Evolutionary conservation across 2,329 filamentous ascomycete species (phyloP).

Genomic region (Penicillium sp.): DNA sequence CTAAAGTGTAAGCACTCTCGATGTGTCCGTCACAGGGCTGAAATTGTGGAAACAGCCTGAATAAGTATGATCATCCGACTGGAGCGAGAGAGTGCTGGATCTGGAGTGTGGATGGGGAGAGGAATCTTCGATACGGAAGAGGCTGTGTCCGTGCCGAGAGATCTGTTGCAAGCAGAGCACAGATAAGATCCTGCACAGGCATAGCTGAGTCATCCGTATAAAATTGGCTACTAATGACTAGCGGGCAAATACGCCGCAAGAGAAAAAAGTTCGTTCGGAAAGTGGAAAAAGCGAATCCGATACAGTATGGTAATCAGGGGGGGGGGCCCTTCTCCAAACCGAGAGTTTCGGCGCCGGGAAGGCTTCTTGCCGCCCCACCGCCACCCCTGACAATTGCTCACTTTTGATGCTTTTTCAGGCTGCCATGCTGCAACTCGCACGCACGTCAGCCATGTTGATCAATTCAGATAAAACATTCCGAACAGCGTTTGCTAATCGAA

Average conservation of each 20-base stretch:
- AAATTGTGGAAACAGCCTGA: background rate
- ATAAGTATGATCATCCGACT: background rate
- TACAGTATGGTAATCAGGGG: constrained; percentile 14
- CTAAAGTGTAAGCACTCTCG: background rate
- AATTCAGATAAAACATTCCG: background rate
- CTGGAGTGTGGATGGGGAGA: background rate
- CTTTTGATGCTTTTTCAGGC: background rate
- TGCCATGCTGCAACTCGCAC: constrained; percentile 6
- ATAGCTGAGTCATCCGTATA: constrained; percentile 12
- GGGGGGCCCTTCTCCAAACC: background rate
- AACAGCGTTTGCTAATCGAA: background rate
- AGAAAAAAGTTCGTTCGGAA: background rate
- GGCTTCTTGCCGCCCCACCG: constrained; percentile 25
- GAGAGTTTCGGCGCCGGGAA: constrained; percentile 22
- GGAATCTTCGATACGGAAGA: constrained; percentile 6
- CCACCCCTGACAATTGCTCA: background rate
- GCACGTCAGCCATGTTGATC: constrained; percentile 4
- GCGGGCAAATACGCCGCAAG: background rate
- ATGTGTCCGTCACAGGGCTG: background rate
- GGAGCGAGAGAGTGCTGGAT: background rate
- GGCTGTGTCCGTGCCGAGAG: constrained; percentile 14
- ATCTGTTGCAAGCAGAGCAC: background rate
- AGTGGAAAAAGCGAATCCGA: constrained; percentile 18
- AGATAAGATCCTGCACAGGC: background rate
- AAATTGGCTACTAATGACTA: background rate